Conservation (phyloP, 495 filamentous ascomycete species). For the Penicillium canescens region DNA sequence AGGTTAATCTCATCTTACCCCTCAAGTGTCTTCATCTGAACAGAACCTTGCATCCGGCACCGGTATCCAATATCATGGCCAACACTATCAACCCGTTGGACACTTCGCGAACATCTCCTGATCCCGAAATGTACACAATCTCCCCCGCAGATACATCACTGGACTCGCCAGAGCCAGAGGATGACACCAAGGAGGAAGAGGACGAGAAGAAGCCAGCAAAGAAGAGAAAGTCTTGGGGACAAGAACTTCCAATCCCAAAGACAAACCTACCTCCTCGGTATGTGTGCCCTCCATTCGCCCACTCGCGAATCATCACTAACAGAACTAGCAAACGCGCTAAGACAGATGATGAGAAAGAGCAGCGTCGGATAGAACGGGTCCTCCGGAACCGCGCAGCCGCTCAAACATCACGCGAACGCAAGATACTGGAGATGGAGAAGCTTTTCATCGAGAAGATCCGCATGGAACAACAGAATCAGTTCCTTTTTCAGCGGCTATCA, state of each 20-base stretch:
- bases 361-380: conserved; percentile 94
- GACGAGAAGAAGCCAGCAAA: conserved; percentile 74
- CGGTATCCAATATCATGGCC: conserved; percentile 35
- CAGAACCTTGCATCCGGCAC: conserved; percentile 18
- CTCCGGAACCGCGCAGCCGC: conserved; percentile 94
- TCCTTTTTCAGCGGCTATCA: conserved; percentile 64
- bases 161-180: conserved; percentile 23
- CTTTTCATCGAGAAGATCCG: conserved; percentile 72
- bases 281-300: conserved; percentile 20
- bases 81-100: conserved; percentile 36
- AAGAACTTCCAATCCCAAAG: conserved; percentile 94
- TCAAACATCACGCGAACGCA: conserved; percentile 93
- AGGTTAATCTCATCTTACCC: neutral
- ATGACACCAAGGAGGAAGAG: conserved; percentile 29
- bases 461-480: conserved; percentile 68
- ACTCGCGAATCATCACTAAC: neutral
- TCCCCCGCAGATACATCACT: conserved; percentile 53
- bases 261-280: conserved; percentile 95
- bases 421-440: conserved; percentile 89
- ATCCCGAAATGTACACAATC: conserved; percentile 44
- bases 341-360: conserved; percentile 98
- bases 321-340: conserved; percentile 85
- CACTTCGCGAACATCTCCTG: conserved; percentile 32
- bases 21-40: neutral
- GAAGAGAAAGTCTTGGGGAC: conserved; percentile 99